These are phyloP conservation scores for Termitomyces sp. DNA, from an alignment of 768 basidiomycete genomes.

Conservation along the genomic window DNA sequence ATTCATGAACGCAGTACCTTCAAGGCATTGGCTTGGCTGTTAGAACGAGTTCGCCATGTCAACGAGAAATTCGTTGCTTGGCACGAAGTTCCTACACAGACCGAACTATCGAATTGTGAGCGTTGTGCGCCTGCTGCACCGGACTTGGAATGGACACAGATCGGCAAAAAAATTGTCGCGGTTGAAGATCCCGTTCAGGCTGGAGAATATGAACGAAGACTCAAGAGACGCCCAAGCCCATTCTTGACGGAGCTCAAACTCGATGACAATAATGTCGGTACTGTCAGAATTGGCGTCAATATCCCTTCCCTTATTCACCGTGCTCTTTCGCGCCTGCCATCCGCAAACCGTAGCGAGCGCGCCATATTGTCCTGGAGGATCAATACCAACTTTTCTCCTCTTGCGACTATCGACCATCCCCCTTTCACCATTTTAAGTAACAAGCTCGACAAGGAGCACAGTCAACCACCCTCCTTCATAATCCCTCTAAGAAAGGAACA, in stretches of 20 bases:
- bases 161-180: slow-evolving; percentile 55
- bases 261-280: slow-evolving; percentile 55
- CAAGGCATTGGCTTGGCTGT: slow-evolving; percentile 78
- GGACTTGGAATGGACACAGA: slow-evolving; percentile 65
- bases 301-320: slow-evolving; percentile 83
- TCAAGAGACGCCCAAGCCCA: slow-evolving; percentile 81
- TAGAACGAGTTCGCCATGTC: slow-evolving; percentile 76
- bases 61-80: slow-evolving; percentile 61
- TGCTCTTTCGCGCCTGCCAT: slow-evolving; percentile 74
- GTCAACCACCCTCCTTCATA: slow-evolving; percentile 77
- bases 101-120: slow-evolving; percentile 53
- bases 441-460: slow-evolving; percentile 59
- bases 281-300: slow-evolving; percentile 83
- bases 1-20: slow-evolving; percentile 81
- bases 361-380: slow-evolving; percentile 71
- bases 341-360: slow-evolving; percentile 39
- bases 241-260: slow-evolving; percentile 82
- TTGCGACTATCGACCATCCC: slow-evolving; percentile 49
- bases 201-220: slow-evolving; percentile 80
- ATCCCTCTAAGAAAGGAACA: slow-evolving; percentile 77
- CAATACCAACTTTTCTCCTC: slow-evolving; percentile 68
- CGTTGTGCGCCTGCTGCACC: slow-evolving; percentile 82
- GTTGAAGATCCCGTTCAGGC: slow-evolving; percentile 85
- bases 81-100: slow-evolving; percentile 47
- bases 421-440: slow-evolving; percentile 76